phyloP scores from a whole-genome alignment of 768 basidiomycete genomes.

The Lentinula aciculospora region DNA sequence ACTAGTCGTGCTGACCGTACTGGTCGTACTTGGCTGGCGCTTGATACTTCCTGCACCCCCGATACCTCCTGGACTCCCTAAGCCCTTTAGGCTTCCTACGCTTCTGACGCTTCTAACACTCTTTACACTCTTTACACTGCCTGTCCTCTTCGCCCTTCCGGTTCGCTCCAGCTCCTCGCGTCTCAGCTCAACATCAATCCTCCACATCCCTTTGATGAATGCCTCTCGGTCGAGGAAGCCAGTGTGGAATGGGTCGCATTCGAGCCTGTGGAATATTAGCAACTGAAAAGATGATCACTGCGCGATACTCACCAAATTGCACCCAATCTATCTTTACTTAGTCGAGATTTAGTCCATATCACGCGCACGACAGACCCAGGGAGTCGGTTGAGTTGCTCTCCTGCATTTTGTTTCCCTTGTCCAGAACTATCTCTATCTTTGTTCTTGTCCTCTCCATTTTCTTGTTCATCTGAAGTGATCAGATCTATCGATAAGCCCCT shows the following conservation, averaged over 20 bases:
- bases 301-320: conserved; percentile 57
- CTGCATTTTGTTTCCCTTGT: conserved; percentile 23
- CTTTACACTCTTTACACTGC: not conserved
- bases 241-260: conserved; percentile 51
- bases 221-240: conserved; percentile 61
- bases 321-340: conserved; percentile 45
- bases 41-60: not conserved
- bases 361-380: conserved; percentile 49
- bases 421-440: conserved; percentile 26
- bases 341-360: conserved; percentile 59
- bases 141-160: not conserved
- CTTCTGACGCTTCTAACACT: not conserved
- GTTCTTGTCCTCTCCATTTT: conserved; percentile 12
- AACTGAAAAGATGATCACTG: conserved; percentile 1
- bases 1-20: not conserved
- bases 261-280: conserved; percentile 41
- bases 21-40: not conserved
- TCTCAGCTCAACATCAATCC: conserved; percentile 79
- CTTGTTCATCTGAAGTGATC: conserved; percentile 27
- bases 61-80: no score
- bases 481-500: conserved; percentile 66
- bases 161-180: conserved; percentile 34
- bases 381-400: conserved; percentile 20
- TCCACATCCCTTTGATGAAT: conserved; percentile 81
- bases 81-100: not conserved